These are phyloP conservation scores for Globisporangium cylindrosporum DNA, from an alignment of 352 stramenopile genomes.

Conservation along the genomic window DNA sequence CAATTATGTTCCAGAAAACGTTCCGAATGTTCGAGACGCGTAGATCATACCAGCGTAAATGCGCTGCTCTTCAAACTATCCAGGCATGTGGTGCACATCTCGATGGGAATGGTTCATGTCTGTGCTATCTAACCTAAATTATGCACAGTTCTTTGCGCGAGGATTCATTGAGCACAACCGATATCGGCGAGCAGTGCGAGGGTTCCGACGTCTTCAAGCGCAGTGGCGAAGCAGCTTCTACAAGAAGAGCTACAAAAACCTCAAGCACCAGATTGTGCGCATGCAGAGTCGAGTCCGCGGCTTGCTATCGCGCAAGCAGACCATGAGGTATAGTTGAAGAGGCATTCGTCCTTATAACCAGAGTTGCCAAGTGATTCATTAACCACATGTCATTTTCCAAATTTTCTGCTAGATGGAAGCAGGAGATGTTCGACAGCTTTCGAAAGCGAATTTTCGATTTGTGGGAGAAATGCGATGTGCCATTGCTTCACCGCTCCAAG, in stretches of 20 bases:
- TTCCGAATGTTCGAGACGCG: slow-evolving; percentile 35
- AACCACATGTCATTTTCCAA: background rate
- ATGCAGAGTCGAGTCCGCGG: slow-evolving; percentile 65
- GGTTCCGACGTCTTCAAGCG: slow-evolving; percentile 59
- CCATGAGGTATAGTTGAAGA: slow-evolving; percentile 35
- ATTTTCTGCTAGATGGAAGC: slow-evolving; percentile 47
- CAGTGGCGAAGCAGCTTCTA: slow-evolving; percentile 64
- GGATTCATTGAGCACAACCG: slow-evolving; percentile 45
- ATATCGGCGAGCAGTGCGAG: slow-evolving; percentile 42
- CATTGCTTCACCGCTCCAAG: slow-evolving; percentile 72
- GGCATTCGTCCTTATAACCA: too few relatives aligned
- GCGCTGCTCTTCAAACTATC: slow-evolving; percentile 25
- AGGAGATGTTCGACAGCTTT: slow-evolving; percentile 49
- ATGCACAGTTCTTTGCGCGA: slow-evolving; percentile 37
- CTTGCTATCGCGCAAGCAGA: slow-evolving; percentile 53
- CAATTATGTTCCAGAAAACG: slow-evolving; percentile 42
- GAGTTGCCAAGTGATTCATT: too few relatives aligned
- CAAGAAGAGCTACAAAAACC: slow-evolving; percentile 57
- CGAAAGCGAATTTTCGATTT: slow-evolving; percentile 64
- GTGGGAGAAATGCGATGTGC: slow-evolving; percentile 63
- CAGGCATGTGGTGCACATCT: slow-evolving; percentile 18
- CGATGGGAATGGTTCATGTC: background rate
- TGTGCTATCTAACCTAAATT: background rate
- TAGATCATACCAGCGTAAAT: slow-evolving; percentile 27
- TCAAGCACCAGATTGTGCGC: slow-evolving; percentile 58